Conservation (phyloP, 257 asterid genomes). For the Linaria vulgaris region DNA sequence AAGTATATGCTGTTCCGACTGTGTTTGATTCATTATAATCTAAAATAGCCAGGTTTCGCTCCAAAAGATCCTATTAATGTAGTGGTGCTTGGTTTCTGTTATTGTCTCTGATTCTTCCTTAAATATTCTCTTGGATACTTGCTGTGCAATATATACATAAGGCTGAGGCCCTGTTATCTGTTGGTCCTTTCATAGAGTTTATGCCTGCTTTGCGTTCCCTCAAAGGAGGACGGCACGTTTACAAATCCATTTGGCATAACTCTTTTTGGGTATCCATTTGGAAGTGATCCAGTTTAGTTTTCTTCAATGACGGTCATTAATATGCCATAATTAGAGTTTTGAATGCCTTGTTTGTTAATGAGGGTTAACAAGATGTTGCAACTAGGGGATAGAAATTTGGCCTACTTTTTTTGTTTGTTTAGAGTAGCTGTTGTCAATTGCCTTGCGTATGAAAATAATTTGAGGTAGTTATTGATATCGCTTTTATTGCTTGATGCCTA, state of each 20-base stretch:
- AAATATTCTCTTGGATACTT: not conserved
- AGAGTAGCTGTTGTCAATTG: not conserved
- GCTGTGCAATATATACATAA: not conserved
- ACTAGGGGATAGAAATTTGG: slow-evolving; percentile 8
- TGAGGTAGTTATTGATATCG: slow-evolving; percentile 1
- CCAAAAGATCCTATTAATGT: not conserved
- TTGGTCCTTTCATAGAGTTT: not conserved
- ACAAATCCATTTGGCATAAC: not conserved
- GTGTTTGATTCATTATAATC: not conserved
- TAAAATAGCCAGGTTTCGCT: slow-evolving; percentile 14
- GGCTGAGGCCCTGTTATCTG: not conserved
- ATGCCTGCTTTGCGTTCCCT: not conserved
- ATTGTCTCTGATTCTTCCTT: slow-evolving; percentile 1
- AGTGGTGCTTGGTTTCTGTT: slow-evolving; percentile 14
- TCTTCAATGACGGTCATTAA: slow-evolving; percentile 2
- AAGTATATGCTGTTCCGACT: slow-evolving; percentile 16
- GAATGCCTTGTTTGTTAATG: not conserved
- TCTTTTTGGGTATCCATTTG: slow-evolving; percentile 1
- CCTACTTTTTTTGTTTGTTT: slow-evolving; percentile 16
- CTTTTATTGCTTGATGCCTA: slow-evolving; percentile 9
- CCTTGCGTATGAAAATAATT: not conserved
- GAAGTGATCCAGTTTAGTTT: not conserved
- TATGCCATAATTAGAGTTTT: not conserved
- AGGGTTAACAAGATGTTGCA: slow-evolving; percentile 7
- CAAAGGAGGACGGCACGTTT: not conserved